Conservation (phyloP, 2,329 filamentous ascomycete genomes). For the Daldinia eschscholtzii region DNA sequence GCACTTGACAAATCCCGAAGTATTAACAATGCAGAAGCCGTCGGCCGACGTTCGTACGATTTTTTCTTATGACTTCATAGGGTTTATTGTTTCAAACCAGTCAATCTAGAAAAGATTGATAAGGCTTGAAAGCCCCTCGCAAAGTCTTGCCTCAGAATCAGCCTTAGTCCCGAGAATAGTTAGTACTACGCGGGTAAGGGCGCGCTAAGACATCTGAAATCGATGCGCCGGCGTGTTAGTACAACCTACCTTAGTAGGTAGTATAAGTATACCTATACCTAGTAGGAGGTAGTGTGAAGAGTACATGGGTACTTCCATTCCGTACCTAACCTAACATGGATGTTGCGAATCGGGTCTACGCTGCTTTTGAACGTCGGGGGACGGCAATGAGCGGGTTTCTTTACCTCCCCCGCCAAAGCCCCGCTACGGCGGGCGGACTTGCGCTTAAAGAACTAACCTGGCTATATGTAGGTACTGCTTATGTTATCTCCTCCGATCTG, state of each 20-base stretch:
- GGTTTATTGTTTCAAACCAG: slow-evolving; percentile 34
- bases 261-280: neutral
- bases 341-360: neutral
- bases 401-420: slow-evolving; percentile 5
- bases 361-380: slow-evolving; percentile 22
- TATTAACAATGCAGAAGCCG: slow-evolving; percentile 34
- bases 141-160: slow-evolving; percentile 35
- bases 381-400: slow-evolving; percentile 28
- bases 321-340: neutral
- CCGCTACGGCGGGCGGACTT: slow-evolving; percentile 11
- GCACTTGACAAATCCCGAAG: slow-evolving; percentile 41
- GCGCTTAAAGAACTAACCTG: neutral
- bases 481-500: slow-evolving; percentile 12
- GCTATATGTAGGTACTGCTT: slow-evolving; percentile 3
- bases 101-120: slow-evolving; percentile 22
- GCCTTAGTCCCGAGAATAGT: slow-evolving; percentile 10
- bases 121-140: slow-evolving; percentile 31
- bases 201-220: slow-evolving; percentile 27
- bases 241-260: neutral
- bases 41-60: slow-evolving; percentile 38
- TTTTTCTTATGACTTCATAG: slow-evolving; percentile 33
- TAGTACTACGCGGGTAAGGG: slow-evolving; percentile 9
- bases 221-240: slow-evolving; percentile 21
- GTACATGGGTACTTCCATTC: neutral
- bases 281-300: neutral